Evolutionary conservation across 768 basidiomycete genomes (phyloP), one percentile per base, ranked within the genome.

Genomic region (Leccinellum luteum): DNA sequence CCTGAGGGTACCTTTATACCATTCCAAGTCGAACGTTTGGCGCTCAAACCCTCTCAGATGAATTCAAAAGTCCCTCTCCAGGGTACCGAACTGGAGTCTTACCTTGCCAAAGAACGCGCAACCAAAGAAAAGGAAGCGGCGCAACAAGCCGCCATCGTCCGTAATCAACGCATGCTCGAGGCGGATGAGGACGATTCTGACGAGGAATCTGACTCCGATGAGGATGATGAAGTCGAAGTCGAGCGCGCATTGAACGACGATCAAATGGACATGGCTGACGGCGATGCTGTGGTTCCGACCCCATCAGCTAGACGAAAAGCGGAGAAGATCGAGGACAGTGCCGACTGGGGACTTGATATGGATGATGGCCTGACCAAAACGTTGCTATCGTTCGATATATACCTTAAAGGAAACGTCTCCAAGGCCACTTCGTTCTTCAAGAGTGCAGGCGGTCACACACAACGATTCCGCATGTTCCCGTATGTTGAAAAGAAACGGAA

Each of bases 381-480:
- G 41, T 73, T 89, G 53, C 74, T 95, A 38, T 95, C 92, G 2
- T 99, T 91, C 65, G 97, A 99, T 73, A 97, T 98, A 63, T 98
- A 93, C 71, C 81, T 98, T 59, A 97, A 96, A 71, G 95, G 95
- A n/a, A 94, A 96, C 60, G 91, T 94, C 48, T 87, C 90, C 27
- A 89, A 90, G 62, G 79, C 89, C 25, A 90, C 85, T 1, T 87
- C 88, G 2, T 94, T 94, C 76, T 96, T 94, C 80, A 94, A 93
- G 71, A 87, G 77, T 57, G 76, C 84, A 9, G 85, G 84, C 14
- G 78, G 80, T 10, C 86, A 89, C 62, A 76, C 81, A 15, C 91
- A 90, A 61, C 79, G 97, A 52, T 98, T 91, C 72, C 81, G 96
- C 61, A 98, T 98, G 94, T 98, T 98, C 75, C 97, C 97, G 0